Conservation (phyloP, 23 red algal genomes). For the Rhodosorus marinus region DNA sequence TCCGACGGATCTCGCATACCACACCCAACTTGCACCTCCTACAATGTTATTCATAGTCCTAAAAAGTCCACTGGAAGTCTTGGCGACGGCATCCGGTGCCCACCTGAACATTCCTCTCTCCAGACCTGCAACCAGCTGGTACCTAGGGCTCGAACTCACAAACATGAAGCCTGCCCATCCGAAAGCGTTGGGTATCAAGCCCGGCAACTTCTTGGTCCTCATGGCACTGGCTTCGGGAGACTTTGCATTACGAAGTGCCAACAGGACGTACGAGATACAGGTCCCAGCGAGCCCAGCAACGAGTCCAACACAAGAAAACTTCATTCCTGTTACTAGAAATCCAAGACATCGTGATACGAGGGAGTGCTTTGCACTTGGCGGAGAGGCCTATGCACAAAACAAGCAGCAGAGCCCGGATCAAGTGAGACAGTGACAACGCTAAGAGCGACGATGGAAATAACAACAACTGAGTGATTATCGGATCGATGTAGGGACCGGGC, state of each 20-base stretch:
- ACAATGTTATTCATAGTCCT: conserved; percentile 77
- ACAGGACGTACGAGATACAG: background rate
- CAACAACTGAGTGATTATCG: conserved; percentile 27
- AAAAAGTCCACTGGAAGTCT: conserved; percentile 25
- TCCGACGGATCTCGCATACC: no score
- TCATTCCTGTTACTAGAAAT: no score
- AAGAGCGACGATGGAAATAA: conserved; percentile 42
- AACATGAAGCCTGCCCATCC: conserved; percentile 98
- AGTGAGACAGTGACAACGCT: conserved; percentile 55
- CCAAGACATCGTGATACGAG: no score
- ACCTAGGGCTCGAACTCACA: conserved; percentile 63
- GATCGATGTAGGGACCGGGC: conserved; percentile 19
- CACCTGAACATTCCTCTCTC: conserved; percentile 46
- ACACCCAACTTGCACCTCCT: conserved; percentile 89
- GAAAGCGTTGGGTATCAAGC: conserved; percentile 31
- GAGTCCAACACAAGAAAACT: conserved; percentile 9
- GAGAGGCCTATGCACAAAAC: background rate
- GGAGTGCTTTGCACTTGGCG: background rate
- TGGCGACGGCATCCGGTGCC: conserved; percentile 29
- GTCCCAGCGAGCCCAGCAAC: conserved; percentile 1
- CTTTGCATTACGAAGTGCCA: no score
- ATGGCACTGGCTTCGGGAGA: background rate
- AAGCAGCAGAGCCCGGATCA: conserved; percentile 16
- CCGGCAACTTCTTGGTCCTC: conserved; percentile 19
- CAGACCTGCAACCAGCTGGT: conserved; percentile 70